Conservation (phyloP, 2,329 filamentous ascomycete species). For the Setomelanomma holmii region DNA sequence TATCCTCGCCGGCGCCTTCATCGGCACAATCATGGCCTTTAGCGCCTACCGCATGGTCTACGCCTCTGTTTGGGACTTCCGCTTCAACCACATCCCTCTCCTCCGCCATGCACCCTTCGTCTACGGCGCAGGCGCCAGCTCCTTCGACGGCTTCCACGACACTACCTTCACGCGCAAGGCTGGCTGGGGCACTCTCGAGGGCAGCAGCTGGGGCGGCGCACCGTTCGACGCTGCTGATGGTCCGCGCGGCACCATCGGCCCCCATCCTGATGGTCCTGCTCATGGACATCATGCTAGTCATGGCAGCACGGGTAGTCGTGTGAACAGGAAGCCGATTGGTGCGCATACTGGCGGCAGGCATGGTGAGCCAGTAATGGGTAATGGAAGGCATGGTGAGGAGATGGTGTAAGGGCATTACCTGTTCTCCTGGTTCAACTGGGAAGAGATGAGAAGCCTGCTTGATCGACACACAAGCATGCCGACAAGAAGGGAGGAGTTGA, state of each 20-base stretch:
- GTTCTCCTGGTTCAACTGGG: background rate
- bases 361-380: constrained; percentile 4
- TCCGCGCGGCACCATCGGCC: constrained; percentile 42
- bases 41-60: constrained; percentile 72
- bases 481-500: background rate
- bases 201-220: constrained; percentile 50
- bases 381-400: constrained; percentile 29
- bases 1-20: constrained; percentile 69
- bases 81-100: constrained; percentile 71
- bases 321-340: constrained; percentile 42
- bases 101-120: constrained; percentile 64
- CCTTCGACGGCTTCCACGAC: constrained; percentile 57
- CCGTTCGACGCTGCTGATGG: constrained; percentile 52
- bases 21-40: constrained; percentile 71
- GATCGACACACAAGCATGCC: background rate
- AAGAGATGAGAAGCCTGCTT: background rate
- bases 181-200: constrained; percentile 62
- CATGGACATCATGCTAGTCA: constrained; percentile 28
- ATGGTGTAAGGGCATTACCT: constrained; percentile 35
- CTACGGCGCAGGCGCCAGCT: constrained; percentile 53
- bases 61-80: constrained; percentile 72
- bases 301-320: constrained; percentile 23
- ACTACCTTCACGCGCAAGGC: constrained; percentile 66
- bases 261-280: constrained; percentile 36
- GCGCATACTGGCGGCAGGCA: constrained; percentile 6